Evolutionary conservation across 495 filamentous ascomycete genomes (phyloP), one percentile per base, ranked within the genome.

Genomic region (Aspergillus ellipticus): DNA sequence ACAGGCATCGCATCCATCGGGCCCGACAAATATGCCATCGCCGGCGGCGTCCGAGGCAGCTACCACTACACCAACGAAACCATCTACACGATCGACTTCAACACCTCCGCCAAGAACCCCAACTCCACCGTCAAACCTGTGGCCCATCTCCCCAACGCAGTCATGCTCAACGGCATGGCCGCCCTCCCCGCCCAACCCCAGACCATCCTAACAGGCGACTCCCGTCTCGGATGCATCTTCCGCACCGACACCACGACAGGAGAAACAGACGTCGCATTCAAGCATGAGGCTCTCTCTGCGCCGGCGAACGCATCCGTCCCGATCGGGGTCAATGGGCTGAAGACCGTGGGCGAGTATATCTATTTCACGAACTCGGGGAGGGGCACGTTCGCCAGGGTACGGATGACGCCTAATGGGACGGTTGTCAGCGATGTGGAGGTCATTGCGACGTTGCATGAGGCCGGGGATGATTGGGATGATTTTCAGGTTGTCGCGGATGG

Each of bases 341-440:
- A 69, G 31, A 53, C 72, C 1, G 46, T 51, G 3, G 58, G 55
- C 0, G 54, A 59, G 0, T 59, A 68, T 35, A 49, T 74, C 3
- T 77, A 74, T 57, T 80, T 76, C 58, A 74, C 73, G 28, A 77
- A 77, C 53, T 74, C 73, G 17, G 68, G 70, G 0, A 55, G 61
- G 28, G 61, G 54, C 4, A 60, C 65, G 6, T 70, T 77, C 37
- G 74, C 62, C 45, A 61, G 67, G 13, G 57, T 71, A 0, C 46
- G 22, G 1, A 57, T 78, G 8, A 65, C 66, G 22, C 24, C 17
- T 6, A 42, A 66, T 7, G 75, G 71, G 0, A 56, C 58, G n/a
- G 59, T 54, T 0, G 56, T 62, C 0, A 59, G 64, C 0, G 37
- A 50, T 1, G 58, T 65, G 11, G 26, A 68, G 50, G 41, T 63